phyloP scores from a whole-genome alignment of 2,329 filamentous ascomycete species.

The Neopestalotiopsis sp. region DNA sequence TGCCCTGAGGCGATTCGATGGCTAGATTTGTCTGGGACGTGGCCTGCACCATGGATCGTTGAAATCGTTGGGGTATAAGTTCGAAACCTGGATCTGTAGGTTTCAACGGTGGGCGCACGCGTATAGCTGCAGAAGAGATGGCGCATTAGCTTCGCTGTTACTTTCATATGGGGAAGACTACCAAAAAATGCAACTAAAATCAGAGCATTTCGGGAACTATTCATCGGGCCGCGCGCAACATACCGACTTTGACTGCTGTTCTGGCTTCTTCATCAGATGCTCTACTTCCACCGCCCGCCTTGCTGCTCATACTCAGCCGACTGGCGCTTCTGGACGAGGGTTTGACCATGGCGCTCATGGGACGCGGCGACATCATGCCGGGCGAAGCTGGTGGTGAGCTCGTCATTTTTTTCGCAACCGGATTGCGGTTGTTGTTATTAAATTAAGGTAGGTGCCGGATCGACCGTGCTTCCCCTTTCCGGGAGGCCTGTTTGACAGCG shows the following conservation, averaged over 20 bases:
- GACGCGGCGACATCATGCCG: conserved; percentile 64
- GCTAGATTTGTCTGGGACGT: conserved; percentile 83
- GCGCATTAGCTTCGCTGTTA: conserved; percentile 9
- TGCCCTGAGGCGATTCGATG: conserved; percentile 89
- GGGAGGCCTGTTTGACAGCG: conserved; percentile 5
- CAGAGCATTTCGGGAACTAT: not conserved
- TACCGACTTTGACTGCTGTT: conserved; percentile 96
- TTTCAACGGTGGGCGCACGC: conserved; percentile 85
- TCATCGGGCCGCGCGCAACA: conserved; percentile 44
- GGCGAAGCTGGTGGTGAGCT: conserved; percentile 72
- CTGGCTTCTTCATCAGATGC: conserved; percentile 87
- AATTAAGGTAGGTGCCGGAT: conserved; percentile 7
- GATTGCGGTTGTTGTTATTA: conserved; percentile 5
- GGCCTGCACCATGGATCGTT: conserved; percentile 89
- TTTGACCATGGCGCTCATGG: conserved; percentile 81
- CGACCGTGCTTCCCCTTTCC: not conserved
- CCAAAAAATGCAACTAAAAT: not conserved
- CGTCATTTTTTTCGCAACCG: conserved; percentile 55
- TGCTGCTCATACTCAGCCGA: conserved; percentile 84
- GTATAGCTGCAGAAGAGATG: conserved; percentile 68
- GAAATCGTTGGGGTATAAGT: conserved; percentile 93
- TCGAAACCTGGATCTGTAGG: conserved; percentile 90
- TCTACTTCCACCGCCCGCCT: conserved; percentile 75
- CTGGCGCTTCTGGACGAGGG: conserved; percentile 77
- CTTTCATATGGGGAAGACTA: not conserved